Base-by-base conservation (phyloP, 2,329 filamentous ascomycete species). In the Aspergillus transmontanensis region DNA sequence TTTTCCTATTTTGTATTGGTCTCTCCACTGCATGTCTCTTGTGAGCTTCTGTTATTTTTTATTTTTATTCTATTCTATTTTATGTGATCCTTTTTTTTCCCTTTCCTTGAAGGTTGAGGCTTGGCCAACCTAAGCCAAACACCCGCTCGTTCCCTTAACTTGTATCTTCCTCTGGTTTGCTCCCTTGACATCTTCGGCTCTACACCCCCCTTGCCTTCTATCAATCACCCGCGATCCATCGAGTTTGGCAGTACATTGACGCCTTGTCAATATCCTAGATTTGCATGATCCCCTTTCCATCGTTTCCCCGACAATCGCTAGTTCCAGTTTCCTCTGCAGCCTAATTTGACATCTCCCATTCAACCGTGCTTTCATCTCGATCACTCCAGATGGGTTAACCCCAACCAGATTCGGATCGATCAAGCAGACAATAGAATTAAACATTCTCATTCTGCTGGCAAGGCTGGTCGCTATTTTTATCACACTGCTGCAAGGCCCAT, bases 391-490 rank as follows among this genome's bases (percentile, higher is more conserved):
- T 70, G 67, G 67, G 60, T 65, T 69, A 62, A 65, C n/a, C 55
- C 58, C 57, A 11, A 59, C 23, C 32, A 51, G 28, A 28, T 30
- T 32, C 45, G 43, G 60, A 26, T 51, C 28, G 45, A 58, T 62
- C 61, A 54, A 62, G 43, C 62, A 55, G 12, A 55, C 50, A 50
- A 56, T 55, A 61, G 32, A 65, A 28, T 54, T 56, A 54, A 60
- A 21, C 54, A 59, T 63, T 59, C 34, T 58, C 43, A 64, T 61
- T 60, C 61, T 57, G 26, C 57, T 67, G 65, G 60, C 64, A 66
- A 68, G 62, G 60, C 66, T 68, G 63, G 70, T 67, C 68, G 64
- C 69, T 72, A 71, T 75, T 72, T 72, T 71, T 69, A 69, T 67
- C 39, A n/a, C 48, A 41, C 58, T 62, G 28, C 48, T 51, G 64